Evolutionary conservation across 1,284 basidiomycete genomes (phyloP).

Genomic region (Marasmius sp.): DNA sequence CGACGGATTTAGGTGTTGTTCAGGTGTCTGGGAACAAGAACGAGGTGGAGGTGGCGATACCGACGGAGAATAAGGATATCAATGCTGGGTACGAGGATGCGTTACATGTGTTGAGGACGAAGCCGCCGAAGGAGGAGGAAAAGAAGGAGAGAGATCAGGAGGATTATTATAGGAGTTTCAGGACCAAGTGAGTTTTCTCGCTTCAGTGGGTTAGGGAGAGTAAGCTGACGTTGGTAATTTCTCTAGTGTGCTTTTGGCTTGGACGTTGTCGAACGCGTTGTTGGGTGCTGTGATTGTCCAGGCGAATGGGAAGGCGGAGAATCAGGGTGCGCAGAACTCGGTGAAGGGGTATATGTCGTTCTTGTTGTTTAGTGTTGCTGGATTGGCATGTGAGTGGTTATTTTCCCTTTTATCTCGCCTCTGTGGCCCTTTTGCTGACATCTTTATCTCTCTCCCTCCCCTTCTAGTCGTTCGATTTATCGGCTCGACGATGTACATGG

Average conservation of each 20-base stretch:
- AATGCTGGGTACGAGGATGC: conserved; percentile 87
- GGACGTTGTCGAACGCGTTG: conserved; percentile 46
- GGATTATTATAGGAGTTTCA: conserved; percentile 86
- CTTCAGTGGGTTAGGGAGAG: neutral
- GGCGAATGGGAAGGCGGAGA: conserved; percentile 47
- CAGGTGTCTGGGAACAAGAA: conserved; percentile 26
- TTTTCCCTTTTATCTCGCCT: too few relatives aligned
- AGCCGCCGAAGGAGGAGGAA: conserved; percentile 66
- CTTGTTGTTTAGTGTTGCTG: conserved; percentile 79
- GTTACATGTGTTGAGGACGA: conserved; percentile 71
- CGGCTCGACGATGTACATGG: conserved; percentile 76
- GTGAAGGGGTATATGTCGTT: conserved; percentile 83
- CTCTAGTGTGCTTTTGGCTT: neutral
- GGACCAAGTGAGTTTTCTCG: conserved; percentile 67
- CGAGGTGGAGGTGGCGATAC: conserved; percentile 78
- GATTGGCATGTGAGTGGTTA: too few relatives aligned
- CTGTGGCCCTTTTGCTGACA: too few relatives aligned
- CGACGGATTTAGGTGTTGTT: conserved; percentile 25
- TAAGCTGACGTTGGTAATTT: neutral
- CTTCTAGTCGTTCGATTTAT: conserved; percentile 75
- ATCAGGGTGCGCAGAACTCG: conserved; percentile 43
- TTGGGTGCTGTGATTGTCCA: conserved; percentile 75
- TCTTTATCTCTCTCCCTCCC: too few relatives aligned
- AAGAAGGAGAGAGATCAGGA: conserved; percentile 74
- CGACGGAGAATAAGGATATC: conserved; percentile 83